These are phyloP conservation scores for Curvularia spicifera DNA, from an alignment of 2,329 filamentous ascomycete species.

Conservation along the genomic window DNA sequence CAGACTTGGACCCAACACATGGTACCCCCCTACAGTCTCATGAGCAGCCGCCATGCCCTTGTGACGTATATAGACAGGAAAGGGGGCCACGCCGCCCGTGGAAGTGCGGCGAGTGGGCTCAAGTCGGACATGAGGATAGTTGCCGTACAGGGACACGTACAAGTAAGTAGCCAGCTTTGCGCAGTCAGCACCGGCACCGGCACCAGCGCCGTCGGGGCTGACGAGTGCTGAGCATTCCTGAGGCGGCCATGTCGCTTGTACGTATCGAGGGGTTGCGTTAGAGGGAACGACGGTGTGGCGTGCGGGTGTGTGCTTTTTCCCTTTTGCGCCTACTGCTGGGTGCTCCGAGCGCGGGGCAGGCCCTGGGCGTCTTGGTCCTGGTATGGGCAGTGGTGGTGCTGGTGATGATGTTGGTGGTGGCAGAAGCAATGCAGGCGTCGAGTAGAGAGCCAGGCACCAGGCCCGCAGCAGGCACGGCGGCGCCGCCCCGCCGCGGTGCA, in stretches of 20 bases:
- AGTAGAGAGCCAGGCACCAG: slow-evolving; percentile 2
- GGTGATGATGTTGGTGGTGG: not conserved
- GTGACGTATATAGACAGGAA: not conserved
- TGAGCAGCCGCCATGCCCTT: slow-evolving; percentile 20
- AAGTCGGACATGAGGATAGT: not conserved
- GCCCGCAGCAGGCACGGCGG: not conserved
- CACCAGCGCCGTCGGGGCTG: slow-evolving; percentile 6
- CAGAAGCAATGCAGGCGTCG: not conserved
- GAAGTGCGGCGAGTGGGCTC: too few species aligned
- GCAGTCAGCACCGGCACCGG: slow-evolving; percentile 3
- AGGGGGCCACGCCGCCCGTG: not conserved
- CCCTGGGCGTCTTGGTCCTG: not conserved
- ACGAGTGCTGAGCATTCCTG: slow-evolving; percentile 17
- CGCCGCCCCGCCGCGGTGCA: slow-evolving; percentile 7
- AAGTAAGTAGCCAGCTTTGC: slow-evolving; percentile 5
- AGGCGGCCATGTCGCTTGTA: not conserved
- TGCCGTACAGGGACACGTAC: not conserved
- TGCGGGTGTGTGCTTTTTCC: slow-evolving; percentile 17
- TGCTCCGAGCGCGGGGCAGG: slow-evolving; percentile 11
- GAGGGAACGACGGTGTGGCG: slow-evolving; percentile 5
- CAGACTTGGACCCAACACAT: slow-evolving; percentile 11
- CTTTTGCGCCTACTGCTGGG: slow-evolving; percentile 10
- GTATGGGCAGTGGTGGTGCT: not conserved
- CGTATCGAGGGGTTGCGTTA: not conserved
- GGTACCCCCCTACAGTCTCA: slow-evolving; percentile 14